Evolutionary conservation across 2,329 filamentous ascomycete species (phyloP), one percentile per base, ranked within the genome.

Genomic region (Zymoseptoria ardabiliae): DNA sequence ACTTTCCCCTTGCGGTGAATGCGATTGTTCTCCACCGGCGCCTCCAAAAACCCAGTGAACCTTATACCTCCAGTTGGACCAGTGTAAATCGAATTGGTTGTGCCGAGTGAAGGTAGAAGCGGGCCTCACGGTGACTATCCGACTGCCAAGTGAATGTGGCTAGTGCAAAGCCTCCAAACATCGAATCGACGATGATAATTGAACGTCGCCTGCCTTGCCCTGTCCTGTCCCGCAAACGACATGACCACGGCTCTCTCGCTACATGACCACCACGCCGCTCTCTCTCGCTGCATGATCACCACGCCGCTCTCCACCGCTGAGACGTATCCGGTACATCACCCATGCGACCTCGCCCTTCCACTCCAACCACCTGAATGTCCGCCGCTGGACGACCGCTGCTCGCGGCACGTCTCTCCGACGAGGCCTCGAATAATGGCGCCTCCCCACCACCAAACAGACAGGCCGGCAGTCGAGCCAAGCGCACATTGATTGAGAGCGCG

Each of bases 401-500:
- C 50, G 65, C 65, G 57, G 63, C 65, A 35, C 61, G 63, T 52
- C 57, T 60, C 10, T 61, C 61, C 10, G 65, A 60, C 49, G 65
- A 66, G 21, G 54, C 58, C n/a, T 60, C 60, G 53, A 63, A 62
- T 55, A 61, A 66, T 48, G 59, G 55, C 28, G 50, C 17, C 41
- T 61, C 61, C 11, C 61, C 63, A 41, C 63, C 61, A 13, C 50
- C 60, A 25, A 55, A 54, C 25, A 51, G 65, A 23, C 63, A 61
- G 20, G 55, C 61, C 19, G 57, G 58, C 22, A 57, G 57, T 45
- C 61, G 65, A 50, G 53, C 67, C 19, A 69, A 66, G 58, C 66
- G 67, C 50, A 68, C 65, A 22, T 57, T 69, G 11, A 68, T 69
- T 13, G 67, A 68, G 49, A 69, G 66, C 54, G 67, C 67, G n/a